Base-by-base conservation (phyloP, 2,329 filamentous ascomycete genomes). In the Reticulascus tulasneorum region DNA sequence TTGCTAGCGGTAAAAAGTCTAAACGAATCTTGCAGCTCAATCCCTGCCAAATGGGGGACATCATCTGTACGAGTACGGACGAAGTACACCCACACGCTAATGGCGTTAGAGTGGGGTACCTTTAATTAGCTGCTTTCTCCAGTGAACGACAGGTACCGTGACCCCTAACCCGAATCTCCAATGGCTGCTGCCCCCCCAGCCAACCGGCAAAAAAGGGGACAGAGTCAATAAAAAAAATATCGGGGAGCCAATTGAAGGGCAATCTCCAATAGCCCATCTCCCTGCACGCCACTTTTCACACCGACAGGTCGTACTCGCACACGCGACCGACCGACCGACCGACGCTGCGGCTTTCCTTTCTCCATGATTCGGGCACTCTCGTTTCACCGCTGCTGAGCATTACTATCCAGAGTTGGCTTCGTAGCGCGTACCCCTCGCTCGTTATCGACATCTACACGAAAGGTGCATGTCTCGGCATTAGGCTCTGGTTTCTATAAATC, bases 381-480 rank as follows among this genome's bases (percentile, higher is more conserved):
- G n/a, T n/a, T n/a, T n/a, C n/a, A n/a, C n/a, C n/a, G n/a, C n/a
- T n/a, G n/a, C n/a, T n/a, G n/a, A n/a, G n/a, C n/a, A n/a, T n/a
- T n/a, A n/a, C n/a, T n/a, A n/a, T n/a, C n/a, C n/a, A n/a, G n/a
- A n/a, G n/a, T n/a, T n/a, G n/a, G n/a, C n/a, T n/a, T n/a, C n/a
- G n/a, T n/a, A n/a, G n/a, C n/a, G n/a, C n/a, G n/a, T n/a, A n/a
- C n/a, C n/a, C n/a, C n/a, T n/a, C n/a, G n/a, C n/a, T n/a, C n/a
- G n/a, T n/a, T n/a, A n/a, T n/a, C 28, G 17, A 18, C 30, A 34
- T 31, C 35, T 46, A 46, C 35, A 46, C 41, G 38, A 44, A 22
- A 38, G 28, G 20, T 42, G 44, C 41, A 46, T 36, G 23, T 33
- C 40, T 35, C 36, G 39, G 33, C 35, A 33, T 33, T 15, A n/a